Base-by-base conservation (phyloP, 352 stramenopile species). In the Pythium phragmiticola region DNA sequence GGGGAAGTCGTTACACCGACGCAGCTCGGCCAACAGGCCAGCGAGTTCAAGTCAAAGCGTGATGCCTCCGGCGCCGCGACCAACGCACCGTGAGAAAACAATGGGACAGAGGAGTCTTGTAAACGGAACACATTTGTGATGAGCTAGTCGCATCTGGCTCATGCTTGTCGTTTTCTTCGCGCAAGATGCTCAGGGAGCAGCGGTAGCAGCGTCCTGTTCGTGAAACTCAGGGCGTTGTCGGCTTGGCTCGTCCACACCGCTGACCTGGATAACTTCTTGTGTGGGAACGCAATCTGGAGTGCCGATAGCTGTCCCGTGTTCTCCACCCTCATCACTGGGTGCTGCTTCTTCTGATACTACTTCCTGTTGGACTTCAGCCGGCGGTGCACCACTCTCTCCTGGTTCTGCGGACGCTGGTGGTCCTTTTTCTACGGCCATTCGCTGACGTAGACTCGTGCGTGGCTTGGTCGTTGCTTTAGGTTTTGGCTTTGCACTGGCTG, bases 11-110 rank as follows among this genome's bases (percentile, higher is more conserved):
- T 66, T 4, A 66, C 60, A 41, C 50, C 60, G 6, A 49, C 60
- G 12, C 50, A 66, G 34, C 50, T 66, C 16, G 60, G 60, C 11
- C 5, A 42, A 12, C 59, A 66, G 14, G 41, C 50, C 8, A 53
- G 9, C 7, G 48, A 45, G 50, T 48, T 66, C 17, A 66, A 66
- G 21, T 23, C 37, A 2, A 30, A 66, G 39, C 49, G 59, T 13
- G 59, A 66, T 28, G 33, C 42, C 1, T 34, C 37, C 5, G 28
- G 49, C 8, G 1, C 17, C 6, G 19, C 48, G 7, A 52, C 57
- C 0, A 30, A 17, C 17, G 41, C 54, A 17, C 28, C 49, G 28
- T 56, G 49, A 21, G 21, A 46, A 34, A 23, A 39, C 34, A 39
- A 1, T 9, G 11, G 21, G 21, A 21, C 21, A 21, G 21, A 37